These are phyloP conservation scores for Blumeria hordei DNA, from an alignment of 2,329 filamentous ascomycete species.

Conservation along the genomic window DNA sequence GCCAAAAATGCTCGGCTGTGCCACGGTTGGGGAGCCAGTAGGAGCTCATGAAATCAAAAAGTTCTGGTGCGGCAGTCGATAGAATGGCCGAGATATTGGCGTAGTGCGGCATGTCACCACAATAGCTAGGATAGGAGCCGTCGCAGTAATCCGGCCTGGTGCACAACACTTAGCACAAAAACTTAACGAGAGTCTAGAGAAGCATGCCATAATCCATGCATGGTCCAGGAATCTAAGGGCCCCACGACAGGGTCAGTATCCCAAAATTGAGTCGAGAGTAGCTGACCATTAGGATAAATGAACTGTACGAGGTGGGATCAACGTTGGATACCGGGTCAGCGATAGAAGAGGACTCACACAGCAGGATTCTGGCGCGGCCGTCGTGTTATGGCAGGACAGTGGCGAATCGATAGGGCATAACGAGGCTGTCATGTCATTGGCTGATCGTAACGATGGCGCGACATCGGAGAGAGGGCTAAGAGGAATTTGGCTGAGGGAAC, in stretches of 20 bases:
- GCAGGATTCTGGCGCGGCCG: conserved; percentile 34
- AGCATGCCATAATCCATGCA: conserved; percentile 36
- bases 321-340: not conserved
- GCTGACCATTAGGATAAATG: conserved; percentile 44
- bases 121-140: conserved; percentile 42
- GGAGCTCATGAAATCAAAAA: conserved; percentile 29
- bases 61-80: conserved; percentile 20
- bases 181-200: not conserved
- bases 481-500: too few species aligned
- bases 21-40: conserved; percentile 51
- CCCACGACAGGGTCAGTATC: conserved; percentile 37
- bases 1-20: conserved; percentile 40
- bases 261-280: conserved; percentile 60
- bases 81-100: conserved; percentile 41
- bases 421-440: not conserved
- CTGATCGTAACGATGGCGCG: not conserved
- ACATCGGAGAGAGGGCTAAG: too few species aligned
- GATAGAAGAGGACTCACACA: conserved; percentile 18
- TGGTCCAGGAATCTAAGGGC: conserved; percentile 45
- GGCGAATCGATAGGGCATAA: not conserved
- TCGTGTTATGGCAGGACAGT: conserved; percentile 30
- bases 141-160: conserved; percentile 35
- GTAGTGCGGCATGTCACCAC: conserved; percentile 36
- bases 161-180: not conserved
- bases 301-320: conserved; percentile 18